A percentile compares a stretch with the other conserved stretches of the same genome.
These are phyloP conservation scores for Phialophora macrospora DNA, from an alignment of 2,329 filamentous ascomycete genomes.

Conservation along the genomic window DNA sequence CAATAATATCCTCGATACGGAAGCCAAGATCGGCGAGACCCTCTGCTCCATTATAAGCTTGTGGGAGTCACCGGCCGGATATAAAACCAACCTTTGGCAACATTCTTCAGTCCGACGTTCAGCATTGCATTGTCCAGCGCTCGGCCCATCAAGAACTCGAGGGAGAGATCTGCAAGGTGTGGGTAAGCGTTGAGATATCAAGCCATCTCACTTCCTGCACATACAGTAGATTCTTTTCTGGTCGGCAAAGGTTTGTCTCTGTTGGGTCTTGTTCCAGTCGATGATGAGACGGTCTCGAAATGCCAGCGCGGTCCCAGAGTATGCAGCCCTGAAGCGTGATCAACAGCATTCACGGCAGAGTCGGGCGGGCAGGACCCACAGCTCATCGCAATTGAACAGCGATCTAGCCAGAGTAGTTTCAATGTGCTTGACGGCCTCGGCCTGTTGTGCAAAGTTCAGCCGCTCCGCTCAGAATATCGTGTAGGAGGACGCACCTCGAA, in stretches of 20 bases:
- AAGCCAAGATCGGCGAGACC: slow-evolving; percentile 90
- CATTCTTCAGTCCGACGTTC: slow-evolving; percentile 85
- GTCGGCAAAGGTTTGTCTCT: slow-evolving; percentile 88
- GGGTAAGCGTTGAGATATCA: slow-evolving; percentile 14
- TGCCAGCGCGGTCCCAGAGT: slow-evolving; percentile 86
- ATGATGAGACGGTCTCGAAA: slow-evolving; percentile 91
- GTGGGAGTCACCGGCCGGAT: slow-evolving; percentile 25
- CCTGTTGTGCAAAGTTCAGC: slow-evolving; percentile 54
- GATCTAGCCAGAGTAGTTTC: slow-evolving; percentile 95
- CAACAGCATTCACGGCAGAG: neutral
- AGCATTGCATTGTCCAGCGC: slow-evolving; percentile 98
- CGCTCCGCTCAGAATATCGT: neutral
- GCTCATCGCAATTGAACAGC: slow-evolving; percentile 97
- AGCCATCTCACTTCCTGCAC: slow-evolving; percentile 30
- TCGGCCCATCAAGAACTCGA: slow-evolving; percentile 97
- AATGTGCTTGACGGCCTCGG: slow-evolving; percentile 88
- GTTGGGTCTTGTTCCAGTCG: slow-evolving; percentile 98
- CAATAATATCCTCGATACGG: slow-evolving; percentile 93
- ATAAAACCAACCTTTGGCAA: slow-evolving; percentile 70
- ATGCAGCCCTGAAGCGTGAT: slow-evolving; percentile 68
- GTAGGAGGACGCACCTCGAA: slow-evolving; percentile 62
- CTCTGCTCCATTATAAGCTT: slow-evolving; percentile 57
- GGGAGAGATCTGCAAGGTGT: slow-evolving; percentile 72
- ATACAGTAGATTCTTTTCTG: slow-evolving; percentile 90
- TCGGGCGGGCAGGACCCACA: slow-evolving; percentile 46